Percentiles rank a stretch among this genome's conserved stretches.
These are phyloP conservation scores for Primulina eburnea DNA, from an alignment of 257 asterid genomes.

Conservation along the genomic window DNA sequence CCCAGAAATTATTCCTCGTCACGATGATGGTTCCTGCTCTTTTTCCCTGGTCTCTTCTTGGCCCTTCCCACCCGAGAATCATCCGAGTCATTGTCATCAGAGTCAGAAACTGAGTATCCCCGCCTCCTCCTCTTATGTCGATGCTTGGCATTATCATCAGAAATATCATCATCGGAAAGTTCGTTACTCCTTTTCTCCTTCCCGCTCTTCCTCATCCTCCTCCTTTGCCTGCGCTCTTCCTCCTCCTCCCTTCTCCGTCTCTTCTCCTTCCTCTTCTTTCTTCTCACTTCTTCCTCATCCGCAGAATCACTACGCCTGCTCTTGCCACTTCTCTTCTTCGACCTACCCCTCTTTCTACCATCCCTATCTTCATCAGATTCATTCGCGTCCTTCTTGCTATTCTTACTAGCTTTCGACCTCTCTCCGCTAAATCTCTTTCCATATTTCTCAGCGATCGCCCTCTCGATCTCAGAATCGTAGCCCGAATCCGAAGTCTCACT, in stretches of 20 bases:
- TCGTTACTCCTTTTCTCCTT: not conserved
- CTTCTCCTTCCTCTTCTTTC: not conserved
- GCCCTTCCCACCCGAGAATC: constrained; percentile 73
- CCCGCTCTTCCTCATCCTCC: not conserved
- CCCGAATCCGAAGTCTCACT: constrained; percentile 76
- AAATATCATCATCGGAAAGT: constrained; percentile 30
- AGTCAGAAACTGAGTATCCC: constrained; percentile 40
- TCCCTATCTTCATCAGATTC: constrained; percentile 40
- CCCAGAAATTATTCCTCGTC: constrained; percentile 36
- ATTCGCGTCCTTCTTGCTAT: constrained; percentile 39
- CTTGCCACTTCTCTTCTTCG: constrained; percentile 56
- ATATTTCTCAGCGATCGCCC: constrained; percentile 48
- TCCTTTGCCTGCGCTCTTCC: not conserved
- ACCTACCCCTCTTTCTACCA: constrained; percentile 55
- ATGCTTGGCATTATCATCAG: constrained; percentile 57
- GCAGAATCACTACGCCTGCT: constrained; percentile 27
- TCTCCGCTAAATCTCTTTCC: constrained; percentile 42
- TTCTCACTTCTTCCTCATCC: not conserved
- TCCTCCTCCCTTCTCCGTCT: not conserved
- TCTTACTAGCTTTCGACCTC: constrained; percentile 34
- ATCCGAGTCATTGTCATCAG: constrained; percentile 51
- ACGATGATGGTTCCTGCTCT: constrained; percentile 50
- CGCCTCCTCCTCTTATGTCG: constrained; percentile 52
- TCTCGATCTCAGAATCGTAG: constrained; percentile 79
- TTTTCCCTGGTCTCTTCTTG: constrained; percentile 67